Percentiles rank a stretch among this genome's conserved stretches.
These are phyloP conservation scores for Cordyceps farinosa DNA, from an alignment of 2,329 filamentous ascomycete genomes.

Conservation along the genomic window DNA sequence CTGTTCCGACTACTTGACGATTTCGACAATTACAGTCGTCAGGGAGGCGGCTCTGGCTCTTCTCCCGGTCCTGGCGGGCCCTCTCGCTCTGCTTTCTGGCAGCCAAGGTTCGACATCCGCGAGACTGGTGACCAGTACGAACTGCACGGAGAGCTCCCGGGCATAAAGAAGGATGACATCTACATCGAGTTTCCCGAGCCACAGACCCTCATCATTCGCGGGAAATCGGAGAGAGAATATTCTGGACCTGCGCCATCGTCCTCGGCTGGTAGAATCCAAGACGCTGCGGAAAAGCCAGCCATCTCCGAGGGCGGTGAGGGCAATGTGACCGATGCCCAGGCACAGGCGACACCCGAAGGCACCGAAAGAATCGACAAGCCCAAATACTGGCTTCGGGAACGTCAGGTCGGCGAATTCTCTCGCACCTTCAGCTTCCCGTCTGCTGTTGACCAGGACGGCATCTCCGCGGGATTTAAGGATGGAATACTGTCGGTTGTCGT, in stretches of 20 bases:
- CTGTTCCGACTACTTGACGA: conserved; percentile 53
- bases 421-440: conserved; percentile 59
- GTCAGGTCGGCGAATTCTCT: conserved; percentile 46
- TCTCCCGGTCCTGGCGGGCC: too few species aligned
- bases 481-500: conserved; percentile 56
- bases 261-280: conserved; percentile 41
- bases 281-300: conserved; percentile 29
- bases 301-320: conserved; percentile 32
- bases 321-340: neutral
- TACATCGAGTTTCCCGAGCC: conserved; percentile 66
- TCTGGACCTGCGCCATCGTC: conserved; percentile 41
- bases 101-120: conserved; percentile 66
- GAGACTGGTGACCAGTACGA: conserved; percentile 62
- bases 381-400: conserved; percentile 10
- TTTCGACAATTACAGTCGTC: conserved; percentile 42
- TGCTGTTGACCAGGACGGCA: conserved; percentile 52
- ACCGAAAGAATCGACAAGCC: neutral
- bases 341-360: neutral
- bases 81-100: conserved; percentile 39
- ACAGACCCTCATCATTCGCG: conserved; percentile 61
- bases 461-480: conserved; percentile 55
- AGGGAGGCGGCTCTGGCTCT: conserved; percentile 26
- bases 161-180: conserved; percentile 63
- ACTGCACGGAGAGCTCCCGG: conserved; percentile 67
- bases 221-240: conserved; percentile 47